Base-by-base conservation (phyloP, 2,329 filamentous ascomycete genomes). In the Ophiostoma ulmi region DNA sequence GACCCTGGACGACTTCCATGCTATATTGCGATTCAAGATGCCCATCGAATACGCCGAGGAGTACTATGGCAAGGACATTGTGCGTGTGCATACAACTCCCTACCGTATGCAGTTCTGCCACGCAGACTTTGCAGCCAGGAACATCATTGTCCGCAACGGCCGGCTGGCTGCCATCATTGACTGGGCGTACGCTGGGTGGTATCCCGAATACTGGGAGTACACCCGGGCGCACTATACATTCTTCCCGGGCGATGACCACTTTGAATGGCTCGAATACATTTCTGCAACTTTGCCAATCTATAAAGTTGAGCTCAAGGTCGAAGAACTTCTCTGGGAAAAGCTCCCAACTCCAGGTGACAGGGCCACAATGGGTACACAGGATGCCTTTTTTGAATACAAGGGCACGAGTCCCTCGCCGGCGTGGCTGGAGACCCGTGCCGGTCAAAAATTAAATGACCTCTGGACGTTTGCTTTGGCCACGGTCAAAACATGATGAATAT, bases 101-200 rank as follows among this genome's bases (percentile, higher is more conserved):
- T 69, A 71, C 61, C 61, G 41, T 7, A 64, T 63, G 11, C 38
- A 52, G 22, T 31, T 82, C 84, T 72, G 86, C 79, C 78, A 88
- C 80, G 10, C 84, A 86, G 75, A 86, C 87, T 79, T 89, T 88
- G 5, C 84, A 11, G 78, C 78, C 3, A 74, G 80, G 5, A 85
- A 85, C 70, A 82, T 85, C 38, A 72, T 85, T 5, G 76, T 80
- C 1, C 72, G 76, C 5, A 79, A 78, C 1, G 80, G 80, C 20
- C 76, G 79, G 13, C 76, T 83, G 26, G 77, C 77, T 64, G 83
- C 79, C 1, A 79, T 85, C 31, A 70, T 85, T 31, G 83, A 84
- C 73, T 85, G 82, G 82, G 83, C 84, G 73, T 78, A 78, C 63
- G 76, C 80, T 38, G 82, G 82, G 1, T 85, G 80, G 81, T 84